Base-by-base conservation (phyloP, 2,329 filamentous ascomycete species). In the Ilyonectria robusta region DNA sequence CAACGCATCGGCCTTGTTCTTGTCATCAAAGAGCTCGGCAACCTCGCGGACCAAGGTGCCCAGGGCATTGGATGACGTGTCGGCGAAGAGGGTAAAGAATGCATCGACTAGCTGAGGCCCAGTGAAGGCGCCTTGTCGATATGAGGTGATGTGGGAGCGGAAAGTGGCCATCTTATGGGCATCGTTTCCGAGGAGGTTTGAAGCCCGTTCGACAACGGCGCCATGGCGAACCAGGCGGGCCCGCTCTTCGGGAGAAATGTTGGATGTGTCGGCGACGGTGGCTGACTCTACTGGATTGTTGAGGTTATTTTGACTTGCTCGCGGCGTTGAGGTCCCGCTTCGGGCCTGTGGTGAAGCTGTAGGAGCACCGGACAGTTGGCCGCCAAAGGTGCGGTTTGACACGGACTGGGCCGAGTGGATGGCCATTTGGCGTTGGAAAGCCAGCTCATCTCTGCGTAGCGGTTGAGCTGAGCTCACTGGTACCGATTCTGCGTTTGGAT, bases 1-100 rank as follows among this genome's bases (percentile, higher is more conserved):
- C 3, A 99, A 83, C 1, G 84, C 86, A 59, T 92, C 91, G 1
- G 90, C 90, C 78, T 97, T 97, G 19, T 80, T 78, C 56, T 92
- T 87, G 72, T 97, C 92, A 73, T 99, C 95, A 74, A 96, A 98
- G 11, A 99, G 89, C 59, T 98, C 95, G 6, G 95, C 93, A 3
- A 98, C 88, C 78, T 99, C 96, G 68, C 95, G 93, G 69, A 98
- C 88, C 1, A 99, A 87, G 29, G 95, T 98, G 15, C 95, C 95
- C 0, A 99, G 85, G 31, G 97, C 92, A 15, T 90, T 89, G 8
- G 94, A 92, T 0, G 92, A 90, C 0, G 92, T 92, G 77, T 97
- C 92, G 21, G 84, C 84, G 71, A 97, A 98, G 4, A 98, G 86
- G 0, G 92, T 88, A 78, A 97, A 97, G 81, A 98, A 94, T 0